Percentiles rank a stretch among this genome's conserved stretches.
Conservation (phyloP, 441 rosid genomes). For the Heliophila coronopifolia region DNA sequence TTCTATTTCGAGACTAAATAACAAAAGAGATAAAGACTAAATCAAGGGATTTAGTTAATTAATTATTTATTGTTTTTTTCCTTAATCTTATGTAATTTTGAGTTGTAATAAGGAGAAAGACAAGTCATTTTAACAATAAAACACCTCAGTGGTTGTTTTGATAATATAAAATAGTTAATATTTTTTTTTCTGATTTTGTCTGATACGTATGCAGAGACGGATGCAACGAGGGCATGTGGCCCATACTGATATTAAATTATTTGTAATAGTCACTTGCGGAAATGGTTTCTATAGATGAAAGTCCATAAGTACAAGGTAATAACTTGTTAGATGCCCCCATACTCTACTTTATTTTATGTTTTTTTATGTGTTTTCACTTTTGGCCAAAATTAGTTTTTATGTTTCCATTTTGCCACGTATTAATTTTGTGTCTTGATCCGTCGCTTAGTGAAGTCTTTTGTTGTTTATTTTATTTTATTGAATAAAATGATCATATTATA, state of each 20-base stretch:
- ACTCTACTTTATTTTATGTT: no score
- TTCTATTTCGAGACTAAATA: constrained; percentile 19
- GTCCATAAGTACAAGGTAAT: no score
- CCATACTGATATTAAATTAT: no score
- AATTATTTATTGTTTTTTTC: not conserved
- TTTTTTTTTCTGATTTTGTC: not conserved
- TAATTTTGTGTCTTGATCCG: no score
- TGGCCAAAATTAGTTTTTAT: no score
- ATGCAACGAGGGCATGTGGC: no score
- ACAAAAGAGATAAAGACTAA: not conserved
- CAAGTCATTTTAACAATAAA: not conserved
- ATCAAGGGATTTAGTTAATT: not conserved
- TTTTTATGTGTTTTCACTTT: no score
- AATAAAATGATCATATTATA: not conserved
- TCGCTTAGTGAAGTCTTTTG: not conserved
- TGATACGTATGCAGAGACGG: not conserved
- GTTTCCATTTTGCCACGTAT: no score
- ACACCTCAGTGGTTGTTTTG: not conserved
- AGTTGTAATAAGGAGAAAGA: constrained; percentile 14
- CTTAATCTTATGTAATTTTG: no score
- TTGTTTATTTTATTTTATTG: not conserved
- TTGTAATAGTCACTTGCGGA: no score
- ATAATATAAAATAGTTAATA: not conserved
- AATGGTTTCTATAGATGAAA: no score
- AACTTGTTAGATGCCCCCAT: no score